Evolutionary conservation across 768 basidiomycete genomes (phyloP), one percentile per base, ranked within the genome.

Genomic region (Phanerodontia chrysosporium): DNA sequence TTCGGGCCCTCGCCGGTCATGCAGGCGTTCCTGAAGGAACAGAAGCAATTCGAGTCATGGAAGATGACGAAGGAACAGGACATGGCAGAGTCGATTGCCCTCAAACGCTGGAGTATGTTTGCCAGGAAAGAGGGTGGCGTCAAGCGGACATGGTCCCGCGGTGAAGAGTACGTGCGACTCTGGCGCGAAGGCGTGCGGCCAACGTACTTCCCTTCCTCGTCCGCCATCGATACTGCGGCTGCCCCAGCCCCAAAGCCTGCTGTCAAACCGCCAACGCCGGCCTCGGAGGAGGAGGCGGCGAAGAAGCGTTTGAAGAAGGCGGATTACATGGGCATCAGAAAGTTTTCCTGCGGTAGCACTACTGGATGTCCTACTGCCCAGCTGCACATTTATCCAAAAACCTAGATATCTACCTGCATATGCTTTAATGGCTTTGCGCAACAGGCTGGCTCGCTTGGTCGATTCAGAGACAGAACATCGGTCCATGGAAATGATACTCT

Each of bases 51-150:
- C 51, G 79, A 81, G 46, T 82, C 83, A 0, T 86, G 83, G 79
- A 77, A 82, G 58, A 81, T 79, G 60, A 80, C 83, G 53, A 66
- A 80, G 54, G 85, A 86, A 27, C 78, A 84, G 64, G 81, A 85
- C 48, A 81, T 80, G 32, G 75, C 83, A 39, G 82, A 79, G 44
- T 72, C 82, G 55, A 81, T 82, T 35, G 84, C 86, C 22, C 76
- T 86, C 56, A 92, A 92, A 69, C 80, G 88, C 29, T 92, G 90
- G 90, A 88, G 83, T 69, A 85, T 84, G 48, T 55, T 70, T 39
- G 61, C 63, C 29, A 18, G 18, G 39, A 18, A 42, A 18, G 72
- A 73, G 52, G 68, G 66, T 2, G 64, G 61, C 10, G 68, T 65
- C 25, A 53, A 77, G n/a, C 69, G 69, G 28, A 72, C 73, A 29